Percentiles rank a stretch among this genome's conserved stretches.
Evolutionary conservation across 192 early-diverging fungal species (phyloP).

Genomic region (Rhizoclosmatium globosum): DNA sequence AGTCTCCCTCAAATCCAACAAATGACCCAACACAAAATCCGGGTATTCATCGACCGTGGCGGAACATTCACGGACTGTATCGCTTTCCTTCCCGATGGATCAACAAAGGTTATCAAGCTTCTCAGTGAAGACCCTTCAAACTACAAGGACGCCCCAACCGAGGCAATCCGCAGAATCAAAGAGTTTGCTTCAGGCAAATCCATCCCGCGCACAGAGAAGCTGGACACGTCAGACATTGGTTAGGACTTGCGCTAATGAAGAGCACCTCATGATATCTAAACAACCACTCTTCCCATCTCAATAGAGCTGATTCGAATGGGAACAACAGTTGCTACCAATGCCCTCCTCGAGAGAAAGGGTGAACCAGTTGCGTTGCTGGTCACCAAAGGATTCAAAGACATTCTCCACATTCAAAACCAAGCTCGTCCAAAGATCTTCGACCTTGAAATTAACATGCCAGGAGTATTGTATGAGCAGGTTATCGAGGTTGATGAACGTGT

Average conservation of each 20-base stretch:
- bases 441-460: slow-evolving; percentile 81
- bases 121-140: slow-evolving; percentile 92
- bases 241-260: too few species aligned
- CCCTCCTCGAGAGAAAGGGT: slow-evolving; percentile 75
- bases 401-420: slow-evolving; percentile 59
- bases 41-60: slow-evolving; percentile 89
- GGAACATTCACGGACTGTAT: slow-evolving; percentile 98
- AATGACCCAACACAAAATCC: background rate
- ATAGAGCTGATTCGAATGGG: slow-evolving; percentile 89
- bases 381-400: slow-evolving; percentile 85
- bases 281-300: background rate
- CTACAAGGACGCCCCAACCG: slow-evolving; percentile 90
- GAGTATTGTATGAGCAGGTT: slow-evolving; percentile 79
- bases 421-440: slow-evolving; percentile 94
- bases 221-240: slow-evolving; percentile 78
- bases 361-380: slow-evolving; percentile 89
- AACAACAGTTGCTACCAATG: slow-evolving; percentile 97
- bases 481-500: slow-evolving; percentile 89
- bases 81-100: slow-evolving; percentile 65
- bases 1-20: background rate
- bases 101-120: slow-evolving; percentile 84
- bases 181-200: slow-evolving; percentile 77
- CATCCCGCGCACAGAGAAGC: slow-evolving; percentile 70
- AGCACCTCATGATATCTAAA: too few species aligned
- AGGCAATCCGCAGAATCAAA: slow-evolving; percentile 89